These are phyloP conservation scores for Rhodotorula sp. DNA, from an alignment of 1,284 basidiomycete species.

Conservation along the genomic window DNA sequence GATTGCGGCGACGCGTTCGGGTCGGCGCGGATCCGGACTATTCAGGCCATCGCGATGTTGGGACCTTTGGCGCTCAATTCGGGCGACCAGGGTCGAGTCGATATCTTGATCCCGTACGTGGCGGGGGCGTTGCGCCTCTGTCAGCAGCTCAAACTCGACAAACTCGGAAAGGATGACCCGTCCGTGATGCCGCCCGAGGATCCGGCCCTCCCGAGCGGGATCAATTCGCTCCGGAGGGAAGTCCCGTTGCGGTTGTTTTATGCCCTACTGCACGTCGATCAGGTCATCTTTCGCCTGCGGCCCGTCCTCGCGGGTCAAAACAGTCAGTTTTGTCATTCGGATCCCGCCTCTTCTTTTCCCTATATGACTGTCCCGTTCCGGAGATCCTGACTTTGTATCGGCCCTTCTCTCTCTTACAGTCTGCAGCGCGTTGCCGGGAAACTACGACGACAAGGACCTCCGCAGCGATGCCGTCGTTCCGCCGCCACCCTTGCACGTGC, in stretches of 20 bases:
- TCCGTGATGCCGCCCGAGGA: constrained; percentile 31
- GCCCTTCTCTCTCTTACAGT: constrained; percentile 3
- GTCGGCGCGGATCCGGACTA: constrained; percentile 9
- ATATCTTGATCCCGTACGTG: constrained; percentile 22
- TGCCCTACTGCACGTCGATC: constrained; percentile 27
- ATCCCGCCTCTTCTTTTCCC: no score
- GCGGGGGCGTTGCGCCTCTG: constrained; percentile 16
- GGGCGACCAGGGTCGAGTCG: constrained; percentile 19
- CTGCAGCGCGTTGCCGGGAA: constrained; percentile 30
- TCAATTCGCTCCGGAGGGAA: constrained; percentile 25
- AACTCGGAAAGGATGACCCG: constrained; percentile 33
- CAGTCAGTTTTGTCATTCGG: background rate
- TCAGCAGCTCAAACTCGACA: constrained; percentile 34
- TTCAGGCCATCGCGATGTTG: constrained; percentile 27
- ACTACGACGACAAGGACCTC: constrained; percentile 35
- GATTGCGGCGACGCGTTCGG: constrained; percentile 37
- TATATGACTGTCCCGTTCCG: no score
- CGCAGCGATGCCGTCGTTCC: constrained; percentile 7
- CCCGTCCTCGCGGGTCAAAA: constrained; percentile 19
- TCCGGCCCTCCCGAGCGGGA: constrained; percentile 25
- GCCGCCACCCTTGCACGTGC: constrained; percentile 17
- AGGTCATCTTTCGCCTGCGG: constrained; percentile 16
- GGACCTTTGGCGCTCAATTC: constrained; percentile 27
- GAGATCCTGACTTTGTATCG: background rate
- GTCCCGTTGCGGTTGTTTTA: constrained; percentile 30